Conservation (phyloP, 2,329 filamentous ascomycete genomes). For the Penicillium sp. region DNA sequence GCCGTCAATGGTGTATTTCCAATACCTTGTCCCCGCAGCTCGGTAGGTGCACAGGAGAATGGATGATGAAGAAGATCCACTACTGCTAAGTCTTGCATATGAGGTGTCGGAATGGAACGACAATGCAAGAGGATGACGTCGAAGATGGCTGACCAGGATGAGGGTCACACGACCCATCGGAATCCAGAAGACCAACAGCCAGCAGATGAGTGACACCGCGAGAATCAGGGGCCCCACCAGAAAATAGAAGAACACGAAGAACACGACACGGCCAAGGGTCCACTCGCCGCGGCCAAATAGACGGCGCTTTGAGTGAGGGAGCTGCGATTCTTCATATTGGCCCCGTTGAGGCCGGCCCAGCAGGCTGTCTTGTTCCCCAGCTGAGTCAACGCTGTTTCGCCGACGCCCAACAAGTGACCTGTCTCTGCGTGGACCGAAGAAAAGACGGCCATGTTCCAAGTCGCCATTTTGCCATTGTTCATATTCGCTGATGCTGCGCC, state of each 20-base stretch:
- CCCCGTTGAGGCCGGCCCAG: constrained; percentile 65
- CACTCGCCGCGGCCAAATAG: constrained; percentile 94
- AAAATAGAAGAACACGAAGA: constrained; percentile 95
- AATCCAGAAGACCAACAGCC: constrained; percentile 96
- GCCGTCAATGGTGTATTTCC: constrained; percentile 98
- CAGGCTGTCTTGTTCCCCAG: constrained; percentile 84
- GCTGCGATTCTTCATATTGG: constrained; percentile 42
- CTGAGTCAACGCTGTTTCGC: constrained; percentile 83
- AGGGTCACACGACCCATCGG: constrained; percentile 96
- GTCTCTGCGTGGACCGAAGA: constrained; percentile 79
- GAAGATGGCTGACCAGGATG: constrained; percentile 83
- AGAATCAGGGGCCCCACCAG: constrained; percentile 83
- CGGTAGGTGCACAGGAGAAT: constrained; percentile 96
- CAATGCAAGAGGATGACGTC: constrained; percentile 85
- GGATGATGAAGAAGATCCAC: constrained; percentile 70
- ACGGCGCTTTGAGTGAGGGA: constrained; percentile 66
- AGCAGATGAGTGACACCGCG: constrained; percentile 82
- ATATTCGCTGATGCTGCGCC: constrained; percentile 95
- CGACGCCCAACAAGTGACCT: constrained; percentile 82
- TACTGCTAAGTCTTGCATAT: constrained; percentile 68
- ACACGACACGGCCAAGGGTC: constrained; percentile 90
- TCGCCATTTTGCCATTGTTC: constrained; percentile 99
- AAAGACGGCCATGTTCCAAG: constrained; percentile 88
- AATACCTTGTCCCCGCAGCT: constrained; percentile 90
- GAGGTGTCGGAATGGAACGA: constrained; percentile 86